phyloP scores from a whole-genome alignment of 2,329 filamentous ascomycete species.

The Alternaria alternata region DNA sequence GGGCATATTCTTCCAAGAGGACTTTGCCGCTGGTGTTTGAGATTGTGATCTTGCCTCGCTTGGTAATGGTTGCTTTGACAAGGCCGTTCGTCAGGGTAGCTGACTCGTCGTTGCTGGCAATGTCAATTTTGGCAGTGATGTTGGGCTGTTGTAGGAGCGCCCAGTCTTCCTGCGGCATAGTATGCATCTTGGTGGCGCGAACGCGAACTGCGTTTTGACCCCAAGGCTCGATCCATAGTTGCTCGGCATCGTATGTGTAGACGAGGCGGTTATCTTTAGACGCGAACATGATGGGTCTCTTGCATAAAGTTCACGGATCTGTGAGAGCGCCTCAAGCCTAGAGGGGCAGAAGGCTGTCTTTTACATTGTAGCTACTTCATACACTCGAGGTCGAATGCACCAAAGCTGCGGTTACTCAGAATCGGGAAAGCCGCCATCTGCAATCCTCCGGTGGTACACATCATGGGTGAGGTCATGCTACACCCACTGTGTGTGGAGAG shows the following conservation, averaged over 20 bases:
- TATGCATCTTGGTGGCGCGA: slow-evolving; percentile 54
- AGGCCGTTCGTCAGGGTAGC: slow-evolving; percentile 59
- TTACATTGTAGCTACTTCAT: slow-evolving; percentile 2
- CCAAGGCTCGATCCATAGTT: slow-evolving; percentile 60
- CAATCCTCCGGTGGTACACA: not conserved
- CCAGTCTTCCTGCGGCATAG: slow-evolving; percentile 40
- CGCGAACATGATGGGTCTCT: slow-evolving; percentile 1
- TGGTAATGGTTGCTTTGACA: slow-evolving; percentile 58
- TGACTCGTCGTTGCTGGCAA: slow-evolving; percentile 28
- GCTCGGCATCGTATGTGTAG: slow-evolving; percentile 64
- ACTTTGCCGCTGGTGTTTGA: slow-evolving; percentile 52
- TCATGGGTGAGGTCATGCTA: not conserved
- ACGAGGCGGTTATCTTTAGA: slow-evolving; percentile 52
- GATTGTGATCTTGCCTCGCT: slow-evolving; percentile 61
- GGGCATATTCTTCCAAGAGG: slow-evolving; percentile 63
- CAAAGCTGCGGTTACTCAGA: not conserved
- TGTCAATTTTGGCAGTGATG: slow-evolving; percentile 12
- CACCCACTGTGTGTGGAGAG: not conserved
- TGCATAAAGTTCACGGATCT: not conserved
- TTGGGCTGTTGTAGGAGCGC: slow-evolving; percentile 26
- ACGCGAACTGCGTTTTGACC: slow-evolving; percentile 59
- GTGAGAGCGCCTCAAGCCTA: too few species aligned
- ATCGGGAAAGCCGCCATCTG: slow-evolving; percentile 1
- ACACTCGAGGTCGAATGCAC: not conserved
- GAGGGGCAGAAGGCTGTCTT: not conserved